Conservation (phyloP, 139 green algal genomes). For the Medakamo hakoo region DNA sequence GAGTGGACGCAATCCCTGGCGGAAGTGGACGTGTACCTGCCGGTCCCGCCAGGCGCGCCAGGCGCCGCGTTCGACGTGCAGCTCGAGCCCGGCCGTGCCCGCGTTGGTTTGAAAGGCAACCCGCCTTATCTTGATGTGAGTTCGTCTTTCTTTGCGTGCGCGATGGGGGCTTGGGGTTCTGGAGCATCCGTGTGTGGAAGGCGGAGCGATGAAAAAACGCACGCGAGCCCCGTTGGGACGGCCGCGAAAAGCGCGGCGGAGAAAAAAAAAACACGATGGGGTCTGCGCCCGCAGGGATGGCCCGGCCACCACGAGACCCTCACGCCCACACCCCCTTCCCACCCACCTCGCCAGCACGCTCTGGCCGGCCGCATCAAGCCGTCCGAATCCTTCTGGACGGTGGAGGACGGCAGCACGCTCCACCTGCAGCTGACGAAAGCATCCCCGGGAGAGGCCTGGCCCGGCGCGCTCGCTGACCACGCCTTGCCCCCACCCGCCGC, state of each 20-base stretch:
- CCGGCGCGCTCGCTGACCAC: conserved; percentile 48
- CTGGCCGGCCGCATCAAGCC: conserved; percentile 38
- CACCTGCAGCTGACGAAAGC: conserved; percentile 56
- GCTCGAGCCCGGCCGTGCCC: conserved; percentile 36
- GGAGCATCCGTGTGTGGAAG: too few species aligned
- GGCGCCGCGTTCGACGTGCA: conserved; percentile 27
- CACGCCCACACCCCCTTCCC: too few species aligned
- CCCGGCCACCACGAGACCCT: too few species aligned
- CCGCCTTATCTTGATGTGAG: conserved; percentile 68
- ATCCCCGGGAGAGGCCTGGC: conserved; percentile 56
- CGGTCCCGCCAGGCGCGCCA: neutral
- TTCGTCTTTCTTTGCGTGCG: neutral
- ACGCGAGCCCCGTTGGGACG: too few species aligned
- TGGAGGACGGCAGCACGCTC: conserved; percentile 52
- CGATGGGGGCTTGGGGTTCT: too few species aligned
- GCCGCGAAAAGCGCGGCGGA: too few species aligned
- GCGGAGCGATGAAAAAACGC: too few species aligned
- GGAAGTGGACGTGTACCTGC: neutral
- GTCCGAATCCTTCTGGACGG: conserved; percentile 70
- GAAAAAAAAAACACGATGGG: too few species aligned
- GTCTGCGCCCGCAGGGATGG: too few species aligned
- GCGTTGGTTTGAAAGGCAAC: conserved; percentile 51
- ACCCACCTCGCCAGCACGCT: too few species aligned
- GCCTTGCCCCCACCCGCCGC: conserved; percentile 10
- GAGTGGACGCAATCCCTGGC: neutral